Percentiles rank a stretch among this genome's conserved stretches.
These are phyloP conservation scores for Dovyalis caffra DNA, from an alignment of 345 rosid species.

Conservation along the genomic window DNA sequence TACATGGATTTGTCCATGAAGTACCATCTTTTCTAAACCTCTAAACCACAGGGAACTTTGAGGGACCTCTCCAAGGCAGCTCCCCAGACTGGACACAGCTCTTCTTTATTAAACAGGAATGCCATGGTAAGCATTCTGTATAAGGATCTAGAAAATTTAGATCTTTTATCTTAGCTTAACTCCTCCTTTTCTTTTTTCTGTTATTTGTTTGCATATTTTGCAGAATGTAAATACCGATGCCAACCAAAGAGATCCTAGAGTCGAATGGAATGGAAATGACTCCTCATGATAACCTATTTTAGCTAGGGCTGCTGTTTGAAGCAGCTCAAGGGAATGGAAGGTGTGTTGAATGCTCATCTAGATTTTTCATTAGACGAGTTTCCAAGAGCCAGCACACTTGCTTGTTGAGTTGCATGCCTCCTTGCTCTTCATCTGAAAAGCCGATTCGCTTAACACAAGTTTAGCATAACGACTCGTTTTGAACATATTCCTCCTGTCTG, in stretches of 20 bases:
- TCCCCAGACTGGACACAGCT: constrained; percentile 38
- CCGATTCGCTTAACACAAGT: background rate
- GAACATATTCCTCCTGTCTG: background rate
- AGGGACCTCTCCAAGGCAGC: constrained; percentile 58
- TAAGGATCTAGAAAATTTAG: background rate
- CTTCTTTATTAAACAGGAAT: constrained; percentile 35
- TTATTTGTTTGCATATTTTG: constrained; percentile 7
- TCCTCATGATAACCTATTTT: constrained; percentile 24
- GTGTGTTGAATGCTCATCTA: background rate
- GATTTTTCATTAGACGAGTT: background rate
- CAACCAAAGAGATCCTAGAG: constrained; percentile 27
- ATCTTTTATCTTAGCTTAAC: background rate
- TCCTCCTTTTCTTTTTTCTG: background rate
- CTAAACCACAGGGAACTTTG: constrained; percentile 48
- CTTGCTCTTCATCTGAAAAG: too few relatives aligned
- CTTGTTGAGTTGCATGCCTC: too few relatives aligned
- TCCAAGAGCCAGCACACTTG: background rate
- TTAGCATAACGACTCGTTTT: background rate
- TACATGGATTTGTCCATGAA: background rate
- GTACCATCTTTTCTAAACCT: constrained; percentile 11
- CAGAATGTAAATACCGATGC: constrained; percentile 46
- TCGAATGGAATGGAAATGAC: constrained; percentile 28
- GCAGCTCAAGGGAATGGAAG: background rate
- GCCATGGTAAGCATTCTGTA: constrained; percentile 32
- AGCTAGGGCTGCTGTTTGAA: background rate